These are phyloP conservation scores for Colletotrichum liriopes DNA, from an alignment of 2,329 filamentous ascomycete genomes.

Conservation along the genomic window DNA sequence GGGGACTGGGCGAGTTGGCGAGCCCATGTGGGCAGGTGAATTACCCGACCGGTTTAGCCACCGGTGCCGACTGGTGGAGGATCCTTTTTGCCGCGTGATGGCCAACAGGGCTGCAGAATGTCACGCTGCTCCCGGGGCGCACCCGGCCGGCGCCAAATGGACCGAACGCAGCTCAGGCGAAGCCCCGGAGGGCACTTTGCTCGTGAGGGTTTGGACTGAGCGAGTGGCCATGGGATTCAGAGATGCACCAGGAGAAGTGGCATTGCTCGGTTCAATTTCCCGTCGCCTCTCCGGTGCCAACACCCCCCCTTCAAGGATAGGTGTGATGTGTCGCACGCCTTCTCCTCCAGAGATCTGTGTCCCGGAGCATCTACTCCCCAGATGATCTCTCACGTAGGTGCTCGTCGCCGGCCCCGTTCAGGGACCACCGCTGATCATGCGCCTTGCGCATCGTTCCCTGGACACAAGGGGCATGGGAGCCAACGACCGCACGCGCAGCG, in stretches of 20 bases:
- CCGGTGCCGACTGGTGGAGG: slow-evolving; percentile 39
- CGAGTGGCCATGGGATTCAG: neutral
- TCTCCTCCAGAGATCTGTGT: slow-evolving; percentile 16
- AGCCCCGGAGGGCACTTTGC: neutral
- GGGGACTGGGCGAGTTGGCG: slow-evolving; percentile 5
- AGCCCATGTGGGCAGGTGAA: slow-evolving; percentile 23
- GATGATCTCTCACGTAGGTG: neutral
- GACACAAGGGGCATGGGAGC: slow-evolving; percentile 10
- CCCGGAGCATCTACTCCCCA: neutral
- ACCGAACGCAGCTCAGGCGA: slow-evolving; percentile 29
- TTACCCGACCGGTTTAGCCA: slow-evolving; percentile 34
- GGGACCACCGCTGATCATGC: slow-evolving; percentile 38
- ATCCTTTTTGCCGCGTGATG: slow-evolving; percentile 33
- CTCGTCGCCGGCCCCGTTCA: neutral
- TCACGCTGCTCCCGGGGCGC: slow-evolving; percentile 29
- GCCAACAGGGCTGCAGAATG: slow-evolving; percentile 41
- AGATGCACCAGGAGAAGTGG: neutral
- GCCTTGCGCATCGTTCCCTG: slow-evolving; percentile 20
- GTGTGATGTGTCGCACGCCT: neutral
- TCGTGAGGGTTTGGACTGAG: neutral
- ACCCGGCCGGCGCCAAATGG: slow-evolving; percentile 36
- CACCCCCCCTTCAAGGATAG: neutral
- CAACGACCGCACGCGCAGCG: slow-evolving; percentile 5
- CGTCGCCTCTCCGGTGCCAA: neutral
- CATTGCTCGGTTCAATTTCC: neutral